These are phyloP conservation scores for Coelastrella sp. DNA, from an alignment of 139 green algal genomes.

Conservation along the genomic window DNA sequence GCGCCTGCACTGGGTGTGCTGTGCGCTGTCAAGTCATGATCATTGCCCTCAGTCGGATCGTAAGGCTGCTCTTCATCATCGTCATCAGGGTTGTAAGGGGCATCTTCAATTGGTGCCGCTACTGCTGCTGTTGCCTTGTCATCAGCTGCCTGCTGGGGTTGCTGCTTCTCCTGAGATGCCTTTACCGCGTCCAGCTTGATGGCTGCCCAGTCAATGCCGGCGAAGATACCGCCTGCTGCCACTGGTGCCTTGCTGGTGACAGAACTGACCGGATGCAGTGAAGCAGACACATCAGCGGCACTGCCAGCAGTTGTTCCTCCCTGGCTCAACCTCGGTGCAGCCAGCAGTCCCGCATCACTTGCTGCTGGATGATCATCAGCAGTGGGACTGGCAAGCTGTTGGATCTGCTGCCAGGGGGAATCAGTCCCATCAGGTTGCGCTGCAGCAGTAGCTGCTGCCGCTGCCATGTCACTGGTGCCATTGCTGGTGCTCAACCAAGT, in stretches of 20 bases:
- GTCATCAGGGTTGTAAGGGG: constrained; percentile 49
- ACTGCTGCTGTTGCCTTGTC: constrained; percentile 8
- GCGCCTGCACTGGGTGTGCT: not conserved
- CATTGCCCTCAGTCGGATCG: constrained; percentile 15
- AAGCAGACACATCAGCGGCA: not conserved
- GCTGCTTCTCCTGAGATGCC: constrained; percentile 1
- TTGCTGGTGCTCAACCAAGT: not conserved
- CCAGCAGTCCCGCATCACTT: constrained; percentile 35
- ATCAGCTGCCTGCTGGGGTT: constrained; percentile 2
- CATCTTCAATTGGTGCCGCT: constrained; percentile 2
- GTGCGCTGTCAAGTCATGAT: not conserved
- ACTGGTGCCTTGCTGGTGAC: constrained; percentile 17
- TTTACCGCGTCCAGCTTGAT: constrained; percentile 42
- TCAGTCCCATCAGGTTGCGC: not conserved
- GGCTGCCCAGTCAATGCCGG: constrained; percentile 50
- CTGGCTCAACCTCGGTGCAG: not conserved
- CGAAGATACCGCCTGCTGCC: not conserved
- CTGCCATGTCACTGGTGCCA: not conserved
- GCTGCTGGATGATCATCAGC: constrained; percentile 13
- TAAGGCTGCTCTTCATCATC: constrained; percentile 33
- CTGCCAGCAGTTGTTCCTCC: constrained; percentile 6
- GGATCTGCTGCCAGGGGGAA: not conserved
- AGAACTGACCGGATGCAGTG: constrained; percentile 19
- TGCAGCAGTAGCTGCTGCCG: not conserved
- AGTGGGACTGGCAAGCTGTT: constrained; percentile 8